Evolutionary conservation across 2,329 filamentous ascomycete species (phyloP).

Genomic region (Fusarium gaditjirri): DNA sequence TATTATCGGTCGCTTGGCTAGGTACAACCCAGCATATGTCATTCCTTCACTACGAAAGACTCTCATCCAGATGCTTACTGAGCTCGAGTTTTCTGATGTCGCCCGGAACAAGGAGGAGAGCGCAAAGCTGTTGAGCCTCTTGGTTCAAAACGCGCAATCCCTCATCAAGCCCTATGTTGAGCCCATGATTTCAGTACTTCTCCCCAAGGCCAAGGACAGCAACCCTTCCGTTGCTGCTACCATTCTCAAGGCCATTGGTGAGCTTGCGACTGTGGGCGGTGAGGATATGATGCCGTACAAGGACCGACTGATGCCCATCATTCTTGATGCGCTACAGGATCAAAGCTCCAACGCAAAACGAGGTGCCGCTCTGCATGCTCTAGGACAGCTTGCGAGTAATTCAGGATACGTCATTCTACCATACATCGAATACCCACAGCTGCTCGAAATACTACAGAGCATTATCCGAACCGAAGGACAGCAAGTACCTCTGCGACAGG

Average conservation of each 20-base stretch:
- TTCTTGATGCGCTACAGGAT: slow-evolving; percentile 79
- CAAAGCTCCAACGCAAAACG: slow-evolving; percentile 90
- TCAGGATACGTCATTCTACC: slow-evolving; percentile 98
- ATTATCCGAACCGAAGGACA: slow-evolving; percentile 93
- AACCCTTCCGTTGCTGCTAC: slow-evolving; percentile 92
- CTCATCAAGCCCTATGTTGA: slow-evolving; percentile 97
- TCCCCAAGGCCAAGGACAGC: slow-evolving; percentile 88
- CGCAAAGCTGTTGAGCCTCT: slow-evolving; percentile 88
- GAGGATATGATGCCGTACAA: slow-evolving; percentile 95
- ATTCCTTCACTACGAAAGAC: slow-evolving; percentile 95
- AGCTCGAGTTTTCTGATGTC: slow-evolving; percentile 95
- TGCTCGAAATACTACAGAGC: slow-evolving; percentile 90
- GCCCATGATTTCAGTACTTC: slow-evolving; percentile 93
- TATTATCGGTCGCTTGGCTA: slow-evolving; percentile 92
- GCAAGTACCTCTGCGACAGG: slow-evolving; percentile 84
- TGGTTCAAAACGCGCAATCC: slow-evolving; percentile 91
- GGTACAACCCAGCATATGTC: slow-evolving; percentile 94
- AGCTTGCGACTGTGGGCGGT: slow-evolving; percentile 92
- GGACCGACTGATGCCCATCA: slow-evolving; percentile 71
- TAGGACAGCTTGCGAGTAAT: slow-evolving; percentile 94
- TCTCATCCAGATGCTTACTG: slow-evolving; percentile 93
- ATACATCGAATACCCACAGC: slow-evolving; percentile 92
- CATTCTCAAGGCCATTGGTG: slow-evolving; percentile 93
- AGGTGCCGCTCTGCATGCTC: slow-evolving; percentile 87
- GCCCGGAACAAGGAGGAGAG: slow-evolving; percentile 96